phyloP scores from a whole-genome alignment of 805 yeast species.

The Sugiyamaella smithiae region DNA sequence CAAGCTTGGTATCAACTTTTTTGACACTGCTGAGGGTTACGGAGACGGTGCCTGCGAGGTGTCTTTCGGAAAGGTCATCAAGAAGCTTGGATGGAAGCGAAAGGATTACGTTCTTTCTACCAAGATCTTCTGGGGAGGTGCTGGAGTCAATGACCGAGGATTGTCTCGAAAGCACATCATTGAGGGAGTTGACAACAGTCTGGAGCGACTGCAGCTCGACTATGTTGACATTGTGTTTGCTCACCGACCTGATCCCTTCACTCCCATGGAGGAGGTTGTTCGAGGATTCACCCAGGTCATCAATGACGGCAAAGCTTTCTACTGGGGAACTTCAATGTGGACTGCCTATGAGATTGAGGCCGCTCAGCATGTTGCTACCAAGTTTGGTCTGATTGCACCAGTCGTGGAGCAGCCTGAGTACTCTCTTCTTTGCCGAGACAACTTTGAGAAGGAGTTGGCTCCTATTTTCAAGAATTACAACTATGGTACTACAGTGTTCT shows the following conservation, averaged over 20 bases:
- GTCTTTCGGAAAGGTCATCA: constrained; percentile 31
- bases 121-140: constrained; percentile 33
- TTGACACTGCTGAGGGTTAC: constrained; percentile 35
- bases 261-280: constrained; percentile 35
- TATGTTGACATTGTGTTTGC: constrained; percentile 35
- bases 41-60: constrained; percentile 30
- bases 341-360: constrained; percentile 34
- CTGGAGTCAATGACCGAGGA: constrained; percentile 30
- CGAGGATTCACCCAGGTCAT: constrained; percentile 35
- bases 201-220: constrained; percentile 32
- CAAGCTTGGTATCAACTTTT: constrained; percentile 34
- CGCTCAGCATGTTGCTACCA: constrained; percentile 35
- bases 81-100: constrained; percentile 33
- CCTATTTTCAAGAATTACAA: constrained; percentile 31
- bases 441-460: constrained; percentile 30
- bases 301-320: constrained; percentile 32
- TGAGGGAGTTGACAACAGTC: constrained; percentile 32
- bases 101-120: constrained; percentile 33
- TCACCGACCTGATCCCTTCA: constrained; percentile 32
- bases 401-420: constrained; percentile 34
- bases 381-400: constrained; percentile 32
- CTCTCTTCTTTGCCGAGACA: constrained; percentile 28
- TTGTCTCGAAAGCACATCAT: constrained; percentile 34
- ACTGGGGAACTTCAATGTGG: constrained; percentile 38
- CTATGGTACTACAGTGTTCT: constrained; percentile 35